Evolutionary conservation across 139 green algal genomes (phyloP).

Genomic region (Coccomyxa sp.): DNA sequence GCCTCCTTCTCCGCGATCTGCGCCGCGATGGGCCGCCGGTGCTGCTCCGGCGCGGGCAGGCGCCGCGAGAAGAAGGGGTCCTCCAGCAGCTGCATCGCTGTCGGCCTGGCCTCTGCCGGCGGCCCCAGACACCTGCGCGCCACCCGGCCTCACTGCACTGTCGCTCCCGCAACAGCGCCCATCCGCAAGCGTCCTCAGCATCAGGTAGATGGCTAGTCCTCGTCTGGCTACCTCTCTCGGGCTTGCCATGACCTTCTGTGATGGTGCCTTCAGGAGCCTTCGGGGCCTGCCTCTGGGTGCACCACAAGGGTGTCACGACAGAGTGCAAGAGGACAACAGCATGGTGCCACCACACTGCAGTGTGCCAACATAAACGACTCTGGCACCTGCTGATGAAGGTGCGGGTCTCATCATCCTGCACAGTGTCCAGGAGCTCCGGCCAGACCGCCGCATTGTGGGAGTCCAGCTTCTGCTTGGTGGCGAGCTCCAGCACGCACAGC

Average conservation of each 20-base stretch:
- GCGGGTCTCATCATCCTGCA: slow-evolving; percentile 65
- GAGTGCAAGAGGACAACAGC: too few relatives aligned
- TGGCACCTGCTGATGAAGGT: slow-evolving; percentile 77
- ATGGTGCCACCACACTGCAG: too few relatives aligned
- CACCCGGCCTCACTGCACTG: too few relatives aligned
- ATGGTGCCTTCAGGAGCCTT: background rate
- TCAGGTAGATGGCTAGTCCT: background rate
- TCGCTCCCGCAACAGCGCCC: too few relatives aligned
- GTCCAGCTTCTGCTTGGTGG: slow-evolving; percentile 79
- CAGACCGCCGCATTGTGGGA: slow-evolving; percentile 28
- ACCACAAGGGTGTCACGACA: background rate
- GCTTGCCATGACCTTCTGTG: background rate
- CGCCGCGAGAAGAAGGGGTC: slow-evolving; percentile 65
- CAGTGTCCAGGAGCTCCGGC: slow-evolving; percentile 48
- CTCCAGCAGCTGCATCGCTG: slow-evolving; percentile 77
- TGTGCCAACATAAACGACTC: too few relatives aligned
- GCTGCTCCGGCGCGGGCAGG: background rate
- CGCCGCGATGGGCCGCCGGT: background rate
- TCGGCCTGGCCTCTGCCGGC: slow-evolving; percentile 51
- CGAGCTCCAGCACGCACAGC: slow-evolving; percentile 94
- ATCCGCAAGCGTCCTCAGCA: too few relatives aligned
- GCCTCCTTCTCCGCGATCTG: background rate
- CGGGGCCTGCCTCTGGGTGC: background rate
- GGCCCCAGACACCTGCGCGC: slow-evolving; percentile 73
- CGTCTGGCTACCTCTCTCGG: background rate